Evolutionary conservation across 495 filamentous ascomycete genomes (phyloP), one percentile per base, ranked within the genome.

Genomic region (Aspergillus nidulans): DNA sequence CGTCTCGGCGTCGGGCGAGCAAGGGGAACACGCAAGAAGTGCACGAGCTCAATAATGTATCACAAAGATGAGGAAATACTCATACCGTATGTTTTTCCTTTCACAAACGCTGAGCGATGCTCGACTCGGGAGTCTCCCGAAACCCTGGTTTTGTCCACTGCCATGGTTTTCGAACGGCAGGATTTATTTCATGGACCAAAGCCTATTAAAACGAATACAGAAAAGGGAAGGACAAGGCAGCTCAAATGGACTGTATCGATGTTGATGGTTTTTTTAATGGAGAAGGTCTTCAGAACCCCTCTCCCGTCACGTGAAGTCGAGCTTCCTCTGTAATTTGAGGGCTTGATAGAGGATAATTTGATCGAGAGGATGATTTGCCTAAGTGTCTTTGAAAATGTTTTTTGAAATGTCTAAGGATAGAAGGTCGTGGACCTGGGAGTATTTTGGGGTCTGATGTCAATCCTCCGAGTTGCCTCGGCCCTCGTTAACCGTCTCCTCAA

Each of bases 51-150:
- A 32, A 18, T 9, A 5, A 8, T 4, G 15, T 15, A 9, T 15
- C 36, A 13, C 36, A 39, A 30, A 18, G 18, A 10, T 3, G 6
- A 21, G 9, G 32, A 21, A 40, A 23, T 7, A 12, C 28, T 50
- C 77, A 53, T 61, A 81, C 78, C 76, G 67, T 90, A 91, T 13
- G 75, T 85, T 38, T 78, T 77, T 47, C 83, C 84, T 62, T 84
- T 84, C 49, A 90, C 69, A 8, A 71, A 74, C 39, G 79, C 73
- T 36, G 78, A 81, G 57, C 83, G 80, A 64, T 85, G 78, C 63
- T 81, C 64, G 52, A 90, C 76, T 49, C 87, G 77, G 28, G 79
- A 51, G 69, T 92, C 89, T 50, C 74, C 63, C 12, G 59, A 70
- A n/a, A 82, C 81, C 25, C 73, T 67, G 58, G 90, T 81, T 60